Base-by-base conservation (phyloP, 1,284 basidiomycete species). In the Waitea zeae region DNA sequence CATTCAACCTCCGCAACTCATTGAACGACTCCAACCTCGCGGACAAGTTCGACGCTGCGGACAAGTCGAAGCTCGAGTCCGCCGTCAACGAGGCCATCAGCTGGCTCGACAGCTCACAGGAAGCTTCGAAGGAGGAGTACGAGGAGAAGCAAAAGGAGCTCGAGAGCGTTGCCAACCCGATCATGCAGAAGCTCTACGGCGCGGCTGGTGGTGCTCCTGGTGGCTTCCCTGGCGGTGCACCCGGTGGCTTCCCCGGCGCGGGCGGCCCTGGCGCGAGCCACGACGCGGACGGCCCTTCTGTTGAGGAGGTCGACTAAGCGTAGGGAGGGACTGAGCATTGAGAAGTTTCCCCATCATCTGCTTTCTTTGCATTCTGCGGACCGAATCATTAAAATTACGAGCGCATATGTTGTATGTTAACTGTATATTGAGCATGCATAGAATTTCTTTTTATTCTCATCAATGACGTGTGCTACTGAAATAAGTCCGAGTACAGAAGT, bases 111-210 rank as follows among this genome's bases (percentile, higher is more conserved):
- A 59, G 47, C 41, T 82, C 83, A 32, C 81, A 87, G 50, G 88
- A 96, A 58, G 95, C 75, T 9, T 80, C 78, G 44, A 95, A 89
- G 64, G 88, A 93, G 52, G 95, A 99, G 67, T 93, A 96, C 62
- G 82, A 89, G 57, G 70, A 70, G 53, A 83, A 80, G 62, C 92
- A 96, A 59, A 95, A 96, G 70, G 92, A 96, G 62, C 69, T 98
- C 39, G 93, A 98, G 65, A 63, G 53, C 9, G 56, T 90, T 44
- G 84, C 89, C 47, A 92, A 47, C 67, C 90, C 90, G 34, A 92
- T 93, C 61, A 93, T 93, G 88, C 75, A 81, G 62, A 84, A 81
- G 61, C 71, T 92, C 17, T 96, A 96, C 61, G 70, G 72, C 39
- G 63, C 70, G 44, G 81, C 70, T 31, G 82, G 78, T 47, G 80